Base-by-base conservation (phyloP, 345 rosid genomes). In the Melaleuca alternifolia region DNA sequence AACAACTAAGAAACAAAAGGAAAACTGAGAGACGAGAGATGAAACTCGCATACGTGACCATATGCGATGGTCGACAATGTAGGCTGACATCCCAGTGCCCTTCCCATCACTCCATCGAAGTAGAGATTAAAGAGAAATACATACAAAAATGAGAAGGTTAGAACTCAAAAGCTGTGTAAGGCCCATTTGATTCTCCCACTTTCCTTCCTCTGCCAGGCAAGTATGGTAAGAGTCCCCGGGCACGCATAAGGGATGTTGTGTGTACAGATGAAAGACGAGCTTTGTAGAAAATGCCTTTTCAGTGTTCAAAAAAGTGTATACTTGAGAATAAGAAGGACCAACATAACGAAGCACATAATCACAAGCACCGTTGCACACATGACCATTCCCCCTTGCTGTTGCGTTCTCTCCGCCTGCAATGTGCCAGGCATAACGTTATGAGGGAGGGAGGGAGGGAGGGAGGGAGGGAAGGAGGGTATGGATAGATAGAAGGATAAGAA, bases 371-470 rank as follows among this genome's bases (percentile, higher is more conserved):
- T 87, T 6, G 97, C 99, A 53, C 99, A 98, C 95, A 92, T 98
- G 86, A 98, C 99, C 98, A 96, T 98, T 62, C 98, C 98, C 41
- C 99, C 99, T 88, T 91, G 90, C 88, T 94, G 94, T 89, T 98
- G 99, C 14, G 97, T 93, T 90, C 95, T 95, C 89, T 96, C 99
- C 0, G 99, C 99, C 99, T 98, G 96, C 90, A 86, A 50, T 11
- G 21, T 77, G 85, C 10, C 46, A 16, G 50, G 54, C 65, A 61
- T 21, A 54, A 76, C 52, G 24, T 85, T 24, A 61, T 51, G 48
- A 44, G 76, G 50, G 82, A 85, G 33, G 30, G 20, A 76, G 53
- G 51, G 30, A 54, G 75, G 9, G 53, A 61, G 46, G 41, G 71
- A 24, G 10, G 5, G 15, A 8, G 26, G 77, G 54, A 5, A 26